Evolutionary conservation across 225 moss, liverwort and hornwort species (phyloP), one percentile per base, ranked within the genome.

Genomic region (Thuidium tamariscinum): DNA sequence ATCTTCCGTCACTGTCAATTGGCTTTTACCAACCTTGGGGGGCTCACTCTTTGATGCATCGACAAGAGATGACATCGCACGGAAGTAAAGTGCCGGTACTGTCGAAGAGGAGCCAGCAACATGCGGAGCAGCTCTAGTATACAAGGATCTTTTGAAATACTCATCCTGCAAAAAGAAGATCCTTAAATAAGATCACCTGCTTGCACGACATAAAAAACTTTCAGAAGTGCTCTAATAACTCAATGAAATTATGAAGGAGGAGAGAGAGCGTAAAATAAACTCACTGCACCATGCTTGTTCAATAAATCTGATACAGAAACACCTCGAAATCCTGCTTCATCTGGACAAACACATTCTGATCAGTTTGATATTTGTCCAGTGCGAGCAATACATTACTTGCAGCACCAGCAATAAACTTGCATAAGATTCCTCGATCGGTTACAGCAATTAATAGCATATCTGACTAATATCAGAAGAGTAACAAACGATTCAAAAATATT

Each of bases 61-160:
- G 49, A 85, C 89, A 80, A 88, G 86, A 65, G 93, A 81, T 80
- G 93, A 93, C 93, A 93, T 84, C n/a, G 63, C 87, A 72, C 90
- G 93, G 62, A 90, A 67, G 85, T 90, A 87, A 55, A 90, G 61
- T 77, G 71, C 56, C n/a, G 90, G 87, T 64, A 72, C 60, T 80
- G 89, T 89, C 55, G 89, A 85, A 77, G 83, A 80, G 77, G 81
- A 74, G 74, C 69, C 80, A 73, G 68, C 21, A 79, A 74, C 54
- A 66, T 87, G 85, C 29, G 82, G 79, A 75, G 84, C 82, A 85
- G 90, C 89, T 89, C 89, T 86, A n/a, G 82, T 77, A 88, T 86
- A 82, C 57, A 92, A 87, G 49, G 82, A 86, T 75, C 79, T 86
- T 86, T 82, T 87, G 82, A 70, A 82, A 60, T 56, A 83, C 62